phyloP scores from a whole-genome alignment of 768 basidiomycete genomes.

The Kwoniella pini region DNA sequence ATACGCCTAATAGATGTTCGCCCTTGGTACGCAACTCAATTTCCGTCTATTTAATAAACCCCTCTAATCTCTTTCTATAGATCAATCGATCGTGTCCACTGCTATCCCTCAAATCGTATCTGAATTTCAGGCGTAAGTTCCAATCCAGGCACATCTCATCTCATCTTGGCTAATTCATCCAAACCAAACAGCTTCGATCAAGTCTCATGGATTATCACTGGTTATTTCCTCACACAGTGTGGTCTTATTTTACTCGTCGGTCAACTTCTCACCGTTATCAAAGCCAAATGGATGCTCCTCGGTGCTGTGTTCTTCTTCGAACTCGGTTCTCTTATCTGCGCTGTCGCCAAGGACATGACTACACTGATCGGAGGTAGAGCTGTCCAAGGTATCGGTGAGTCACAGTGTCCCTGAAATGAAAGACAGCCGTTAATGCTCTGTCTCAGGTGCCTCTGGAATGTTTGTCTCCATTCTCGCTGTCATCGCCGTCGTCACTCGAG shows the following conservation, averaged over 20 bases:
- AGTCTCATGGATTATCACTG: constrained; percentile 47
- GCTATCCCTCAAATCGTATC: constrained; percentile 44
- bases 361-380: constrained; percentile 49
- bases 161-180: too few relatives aligned
- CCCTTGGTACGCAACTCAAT: constrained; percentile 18
- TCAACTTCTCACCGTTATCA: constrained; percentile 49
- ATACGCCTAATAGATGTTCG: constrained; percentile 18
- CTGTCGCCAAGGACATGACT: constrained; percentile 46
- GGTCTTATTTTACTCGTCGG: constrained; percentile 51
- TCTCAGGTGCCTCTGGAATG: constrained; percentile 42
- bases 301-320: constrained; percentile 54
- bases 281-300: constrained; percentile 52
- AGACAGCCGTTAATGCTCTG: background rate
- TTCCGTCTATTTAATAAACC: background rate
- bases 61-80: constrained; percentile 9
- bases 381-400: constrained; percentile 44
- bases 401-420: background rate
- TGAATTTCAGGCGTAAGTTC: constrained; percentile 33
- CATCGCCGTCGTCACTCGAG: constrained; percentile 50
- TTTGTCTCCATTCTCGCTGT: constrained; percentile 58
- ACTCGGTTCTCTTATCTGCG: constrained; percentile 52
- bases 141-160: background rate
- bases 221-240: constrained; percentile 46
- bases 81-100: constrained; percentile 49
- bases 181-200: constrained; percentile 41